Base-by-base conservation (phyloP, 768 basidiomycete species). In the Leccinum barrowsii region DNA sequence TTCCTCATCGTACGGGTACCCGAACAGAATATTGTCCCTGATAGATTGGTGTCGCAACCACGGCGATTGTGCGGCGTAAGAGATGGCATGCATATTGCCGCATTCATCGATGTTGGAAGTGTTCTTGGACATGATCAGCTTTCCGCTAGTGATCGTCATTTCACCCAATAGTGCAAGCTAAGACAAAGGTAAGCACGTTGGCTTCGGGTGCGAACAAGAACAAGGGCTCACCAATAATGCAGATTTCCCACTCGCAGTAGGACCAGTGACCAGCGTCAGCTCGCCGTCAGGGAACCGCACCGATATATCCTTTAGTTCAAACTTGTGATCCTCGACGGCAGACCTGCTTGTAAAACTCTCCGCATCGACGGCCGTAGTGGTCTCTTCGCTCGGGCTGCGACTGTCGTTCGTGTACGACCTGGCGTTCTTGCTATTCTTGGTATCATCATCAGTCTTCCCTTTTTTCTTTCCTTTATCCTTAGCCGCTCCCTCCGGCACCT, bases 1-100 rank as follows among this genome's bases (percentile, higher is more conserved):
- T 60, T 85, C 83, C 60, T 89, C 84, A 54, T 90, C 87, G 46
- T 70, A 75, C 1, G 85, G 84, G 61, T 82, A 81, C 0, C 89
- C 90, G 68, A 93, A 93, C 10, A 90, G 72, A 66, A 94, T 90
- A 67, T 94, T 93, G 42, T 87, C 86, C 62, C 80, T 84, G 70
- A 93, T 90, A 0, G 89, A 86, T 49, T 85, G 84, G 64, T 88
- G 85, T 17, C 82, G 77, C 54, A 88, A 70, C 85, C 85, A 89
- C 0, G 86, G 85, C 1, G 83, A 80, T 65, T 93, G 90, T 0
- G 87, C 82, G 15, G 86, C 85, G 63, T 90, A 92, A 0, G 89
- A 85, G 11, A 91, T 80, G 2, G 82, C 63, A 2, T 85, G 84
- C 75, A 80, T 83, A 30, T 82, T 70, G 0, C 88, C 89, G 42